Evolutionary conservation across 805 yeast species (phyloP).

Genomic region (Saccharomycopsis selenospora): DNA sequence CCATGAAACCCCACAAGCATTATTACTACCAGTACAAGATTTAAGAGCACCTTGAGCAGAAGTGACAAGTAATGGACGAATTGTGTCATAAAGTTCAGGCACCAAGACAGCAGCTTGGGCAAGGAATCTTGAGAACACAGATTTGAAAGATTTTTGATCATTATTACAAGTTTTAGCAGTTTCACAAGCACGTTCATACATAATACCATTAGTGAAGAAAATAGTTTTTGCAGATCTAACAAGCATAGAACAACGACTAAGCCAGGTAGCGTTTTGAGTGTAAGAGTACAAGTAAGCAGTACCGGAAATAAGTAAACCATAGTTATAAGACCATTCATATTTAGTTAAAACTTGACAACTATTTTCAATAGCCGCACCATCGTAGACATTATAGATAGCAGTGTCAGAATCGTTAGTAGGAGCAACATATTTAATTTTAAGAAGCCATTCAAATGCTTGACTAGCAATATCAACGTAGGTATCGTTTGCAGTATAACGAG

Average conservation of each 20-base stretch:
- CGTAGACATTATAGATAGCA: constrained; percentile 53
- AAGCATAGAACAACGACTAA: constrained; percentile 40
- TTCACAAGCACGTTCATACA: constrained; percentile 84
- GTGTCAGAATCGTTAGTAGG: constrained; percentile 38
- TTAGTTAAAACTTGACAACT: constrained; percentile 55
- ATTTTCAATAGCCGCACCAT: constrained; percentile 53
- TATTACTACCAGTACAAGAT: constrained; percentile 54
- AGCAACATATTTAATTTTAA: constrained; percentile 39
- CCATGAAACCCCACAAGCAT: constrained; percentile 78
- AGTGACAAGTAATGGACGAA: constrained; percentile 30
- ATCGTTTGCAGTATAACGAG: constrained; percentile 46
- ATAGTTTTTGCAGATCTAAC: constrained; percentile 38
- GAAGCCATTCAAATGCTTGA: constrained; percentile 53
- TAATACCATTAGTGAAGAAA: constrained; percentile 44
- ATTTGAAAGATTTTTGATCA: constrained; percentile 87
- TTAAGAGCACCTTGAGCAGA: constrained; percentile 71
- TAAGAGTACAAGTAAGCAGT: constrained; percentile 63
- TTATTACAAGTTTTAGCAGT: constrained; percentile 54
- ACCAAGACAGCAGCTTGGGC: constrained; percentile 65
- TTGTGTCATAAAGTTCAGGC: constrained; percentile 38
- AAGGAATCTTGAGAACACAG: constrained; percentile 65
- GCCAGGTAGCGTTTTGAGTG: constrained; percentile 63
- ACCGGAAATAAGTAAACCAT: constrained; percentile 67
- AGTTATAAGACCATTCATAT: constrained; percentile 78
- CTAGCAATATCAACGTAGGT: constrained; percentile 47